Evolutionary conservation across 495 filamentous ascomycete genomes (phyloP).

Genomic region (Penicillium mononematosum): DNA sequence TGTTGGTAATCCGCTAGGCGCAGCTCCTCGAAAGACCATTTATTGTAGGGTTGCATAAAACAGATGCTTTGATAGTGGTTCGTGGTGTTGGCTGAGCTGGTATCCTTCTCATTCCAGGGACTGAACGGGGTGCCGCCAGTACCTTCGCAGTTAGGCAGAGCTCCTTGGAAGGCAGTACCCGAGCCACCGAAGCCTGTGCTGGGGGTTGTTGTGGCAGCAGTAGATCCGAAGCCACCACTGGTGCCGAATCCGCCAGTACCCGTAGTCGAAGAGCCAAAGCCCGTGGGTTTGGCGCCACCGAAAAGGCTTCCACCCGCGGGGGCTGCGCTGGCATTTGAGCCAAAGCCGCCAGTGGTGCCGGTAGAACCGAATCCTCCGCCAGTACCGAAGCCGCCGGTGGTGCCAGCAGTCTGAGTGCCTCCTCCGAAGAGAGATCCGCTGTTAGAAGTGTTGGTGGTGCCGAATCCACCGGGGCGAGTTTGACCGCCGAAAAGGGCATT

Average conservation of each 20-base stretch:
- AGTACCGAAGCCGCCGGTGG: conserved; percentile 48
- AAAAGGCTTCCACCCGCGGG: conserved; percentile 46
- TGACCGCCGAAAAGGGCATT: conserved; percentile 41
- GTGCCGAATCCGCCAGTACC: conserved; percentile 23
- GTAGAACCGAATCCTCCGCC: conserved; percentile 26
- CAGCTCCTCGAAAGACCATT: conserved; percentile 88
- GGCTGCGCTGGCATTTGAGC: conserved; percentile 44
- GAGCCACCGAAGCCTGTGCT: conserved; percentile 39
- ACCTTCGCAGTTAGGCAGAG: conserved; percentile 52
- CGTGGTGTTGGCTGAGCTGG: conserved; percentile 45
- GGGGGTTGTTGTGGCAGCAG: conserved; percentile 13
- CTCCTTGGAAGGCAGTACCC: conserved; percentile 50
- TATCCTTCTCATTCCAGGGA: conserved; percentile 80
- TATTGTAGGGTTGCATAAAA: conserved; percentile 81
- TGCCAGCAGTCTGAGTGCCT: conserved; percentile 30
- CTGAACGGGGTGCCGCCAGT: conserved; percentile 75
- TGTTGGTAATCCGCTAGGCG: conserved; percentile 85
- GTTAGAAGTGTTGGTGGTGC: conserved; percentile 40
- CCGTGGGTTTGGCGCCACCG: conserved; percentile 40
- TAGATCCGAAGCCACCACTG: conserved; percentile 26
- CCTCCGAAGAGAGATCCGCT: conserved; percentile 53
- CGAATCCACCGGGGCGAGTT: conserved; percentile 48
- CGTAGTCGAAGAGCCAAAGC: conserved; percentile 38
- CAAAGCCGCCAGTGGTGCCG: conserved; percentile 33
- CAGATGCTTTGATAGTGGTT: conserved; percentile 85